Conservation (phyloP, 352 stramenopile species). For the Pythium brachiatum region DNA sequence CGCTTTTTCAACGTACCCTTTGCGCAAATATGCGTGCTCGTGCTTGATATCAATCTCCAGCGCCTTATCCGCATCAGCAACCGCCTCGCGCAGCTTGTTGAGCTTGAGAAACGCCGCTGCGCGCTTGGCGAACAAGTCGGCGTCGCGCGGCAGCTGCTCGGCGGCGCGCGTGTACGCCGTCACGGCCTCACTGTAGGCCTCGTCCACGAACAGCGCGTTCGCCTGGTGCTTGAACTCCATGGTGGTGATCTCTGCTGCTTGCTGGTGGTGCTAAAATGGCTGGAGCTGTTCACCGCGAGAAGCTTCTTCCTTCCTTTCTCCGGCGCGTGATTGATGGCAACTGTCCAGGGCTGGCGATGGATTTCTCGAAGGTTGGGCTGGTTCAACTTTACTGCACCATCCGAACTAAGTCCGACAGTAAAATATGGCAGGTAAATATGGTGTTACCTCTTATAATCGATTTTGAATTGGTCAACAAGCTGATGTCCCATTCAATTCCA, state of each 20-base stretch:
- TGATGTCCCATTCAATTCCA: too few relatives aligned
- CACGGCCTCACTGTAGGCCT: constrained; percentile 66
- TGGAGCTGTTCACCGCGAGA: too few relatives aligned
- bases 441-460: not conserved
- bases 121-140: constrained; percentile 65
- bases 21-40: constrained; percentile 62
- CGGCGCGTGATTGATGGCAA: not conserved
- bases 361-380: constrained; percentile 12
- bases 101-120: constrained; percentile 70
- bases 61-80: constrained; percentile 48
- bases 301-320: not conserved
- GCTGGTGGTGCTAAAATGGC: not conserved
- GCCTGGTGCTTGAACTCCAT: constrained; percentile 75
- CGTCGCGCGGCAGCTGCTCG: constrained; percentile 34
- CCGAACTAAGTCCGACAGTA: constrained; percentile 1
- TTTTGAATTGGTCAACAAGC: not conserved
- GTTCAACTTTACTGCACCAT: constrained; percentile 1
- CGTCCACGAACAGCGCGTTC: constrained; percentile 85
- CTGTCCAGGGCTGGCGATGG: not conserved
- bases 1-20: constrained; percentile 48
- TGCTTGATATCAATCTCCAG: constrained; percentile 48
- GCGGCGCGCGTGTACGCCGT: constrained; percentile 50
- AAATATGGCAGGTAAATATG: constrained; percentile 2
- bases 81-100: constrained; percentile 50
- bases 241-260: not conserved